Conservation (phyloP, 208 protist genomes). For the Wallacemonas sp. region DNA sequence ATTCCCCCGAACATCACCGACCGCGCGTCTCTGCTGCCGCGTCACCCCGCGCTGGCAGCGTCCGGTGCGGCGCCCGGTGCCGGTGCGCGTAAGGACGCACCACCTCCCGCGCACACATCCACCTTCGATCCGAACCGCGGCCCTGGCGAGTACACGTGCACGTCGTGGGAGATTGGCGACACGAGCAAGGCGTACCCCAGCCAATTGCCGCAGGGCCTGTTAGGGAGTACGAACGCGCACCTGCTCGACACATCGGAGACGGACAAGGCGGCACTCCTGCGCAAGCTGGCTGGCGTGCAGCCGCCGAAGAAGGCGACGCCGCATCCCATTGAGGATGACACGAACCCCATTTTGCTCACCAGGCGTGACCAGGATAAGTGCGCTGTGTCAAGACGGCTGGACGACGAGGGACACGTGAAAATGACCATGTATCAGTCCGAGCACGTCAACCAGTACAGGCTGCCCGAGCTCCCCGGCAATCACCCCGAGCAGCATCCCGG, state of each 20-base stretch:
- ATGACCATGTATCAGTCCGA: conserved; percentile 71
- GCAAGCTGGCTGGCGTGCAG: conserved; percentile 41
- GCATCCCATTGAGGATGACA: conserved; percentile 41
- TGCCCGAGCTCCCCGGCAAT: conserved; percentile 71
- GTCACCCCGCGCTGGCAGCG: conserved; percentile 5
- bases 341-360: conserved; percentile 62
- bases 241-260: conserved; percentile 35
- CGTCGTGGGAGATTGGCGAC: conserved; percentile 76
- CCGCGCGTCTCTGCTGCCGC: conserved; percentile 50
- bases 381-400: conserved; percentile 52
- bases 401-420: conserved; percentile 69
- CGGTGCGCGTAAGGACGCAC: conserved; percentile 10
- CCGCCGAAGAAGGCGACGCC: neutral
- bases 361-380: conserved; percentile 39
- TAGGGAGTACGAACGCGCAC: conserved; percentile 40
- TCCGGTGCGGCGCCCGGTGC: neutral
- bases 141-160: conserved; percentile 60
- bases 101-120: neutral
- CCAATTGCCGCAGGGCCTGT: conserved; percentile 65
- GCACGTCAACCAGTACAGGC: conserved; percentile 54
- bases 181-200: conserved; percentile 55
- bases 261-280: conserved; percentile 61
- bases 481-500: conserved; percentile 10
- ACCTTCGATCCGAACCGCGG: conserved; percentile 6
- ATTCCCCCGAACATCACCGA: conserved; percentile 73